phyloP scores from a whole-genome alignment of 805 yeast genomes.

The Saturnispora serradocipensis region DNA sequence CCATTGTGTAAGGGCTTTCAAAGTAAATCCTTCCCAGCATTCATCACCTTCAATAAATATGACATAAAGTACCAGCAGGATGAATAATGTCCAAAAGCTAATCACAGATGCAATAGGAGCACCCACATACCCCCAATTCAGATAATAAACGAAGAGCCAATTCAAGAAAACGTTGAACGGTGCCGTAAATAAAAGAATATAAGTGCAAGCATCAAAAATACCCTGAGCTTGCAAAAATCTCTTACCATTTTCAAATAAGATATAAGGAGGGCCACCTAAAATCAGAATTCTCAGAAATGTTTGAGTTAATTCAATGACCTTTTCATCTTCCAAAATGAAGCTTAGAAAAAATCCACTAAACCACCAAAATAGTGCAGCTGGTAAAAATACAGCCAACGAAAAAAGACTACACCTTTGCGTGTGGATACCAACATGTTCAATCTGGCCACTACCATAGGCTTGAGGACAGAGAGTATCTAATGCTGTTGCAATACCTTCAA shows the following conservation, averaged over 20 bases:
- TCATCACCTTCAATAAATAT: slow-evolving; percentile 49
- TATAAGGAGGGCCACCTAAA: slow-evolving; percentile 67
- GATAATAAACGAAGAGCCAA: slow-evolving; percentile 53
- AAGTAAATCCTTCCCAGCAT: slow-evolving; percentile 59
- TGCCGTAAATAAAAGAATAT: slow-evolving; percentile 57
- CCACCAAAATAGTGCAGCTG: slow-evolving; percentile 58
- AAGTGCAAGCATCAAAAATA: slow-evolving; percentile 69
- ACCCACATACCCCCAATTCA: slow-evolving; percentile 66
- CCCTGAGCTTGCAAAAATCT: slow-evolving; percentile 73
- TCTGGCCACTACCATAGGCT: slow-evolving; percentile 63
- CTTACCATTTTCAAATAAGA: slow-evolving; percentile 61
- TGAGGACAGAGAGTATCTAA: slow-evolving; percentile 75
- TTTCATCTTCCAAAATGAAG: slow-evolving; percentile 36
- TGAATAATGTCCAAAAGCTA: slow-evolving; percentile 63
- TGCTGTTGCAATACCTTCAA: slow-evolving; percentile 69
- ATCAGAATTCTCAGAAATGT: slow-evolving; percentile 45
- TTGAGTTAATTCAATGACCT: slow-evolving; percentile 45
- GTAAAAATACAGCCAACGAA: slow-evolving; percentile 47
- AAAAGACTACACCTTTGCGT: slow-evolving; percentile 59
- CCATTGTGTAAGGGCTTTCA: slow-evolving; percentile 31
- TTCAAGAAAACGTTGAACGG: slow-evolving; percentile 62
- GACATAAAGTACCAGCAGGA: slow-evolving; percentile 46
- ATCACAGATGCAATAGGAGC: slow-evolving; percentile 69
- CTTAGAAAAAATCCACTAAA: slow-evolving; percentile 39
- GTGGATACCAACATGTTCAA: slow-evolving; percentile 55